A percentile compares a stretch with the other conserved stretches of the same genome.
Conservation (phyloP, 2,329 filamentous ascomycete species). For the Rhytidhysteron rufulum region DNA sequence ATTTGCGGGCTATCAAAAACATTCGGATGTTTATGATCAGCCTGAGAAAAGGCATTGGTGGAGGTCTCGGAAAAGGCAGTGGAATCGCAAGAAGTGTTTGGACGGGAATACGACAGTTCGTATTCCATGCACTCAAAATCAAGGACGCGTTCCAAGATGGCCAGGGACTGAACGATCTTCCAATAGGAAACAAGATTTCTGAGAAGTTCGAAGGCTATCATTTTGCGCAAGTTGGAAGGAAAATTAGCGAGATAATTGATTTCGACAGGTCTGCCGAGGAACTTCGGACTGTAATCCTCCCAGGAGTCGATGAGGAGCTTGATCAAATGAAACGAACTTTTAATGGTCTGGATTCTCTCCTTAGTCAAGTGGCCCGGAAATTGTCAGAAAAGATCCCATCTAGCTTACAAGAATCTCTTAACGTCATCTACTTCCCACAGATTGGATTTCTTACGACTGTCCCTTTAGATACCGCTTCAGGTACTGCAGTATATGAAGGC, state of each 20-base stretch:
- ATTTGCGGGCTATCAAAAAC: slow-evolving; percentile 70
- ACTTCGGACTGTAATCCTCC: slow-evolving; percentile 67
- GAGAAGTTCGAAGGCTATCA: slow-evolving; percentile 56
- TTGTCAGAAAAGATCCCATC: slow-evolving; percentile 62
- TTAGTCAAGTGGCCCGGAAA: slow-evolving; percentile 64
- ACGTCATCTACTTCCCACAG: slow-evolving; percentile 88
- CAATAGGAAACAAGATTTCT: slow-evolving; percentile 56
- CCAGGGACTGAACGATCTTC: slow-evolving; percentile 49
- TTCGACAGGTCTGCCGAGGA: slow-evolving; percentile 72
- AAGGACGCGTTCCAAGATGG: slow-evolving; percentile 60
- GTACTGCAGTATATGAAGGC: slow-evolving; percentile 61
- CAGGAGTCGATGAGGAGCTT: slow-evolving; percentile 68
- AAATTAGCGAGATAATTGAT: slow-evolving; percentile 72
- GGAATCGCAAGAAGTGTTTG: slow-evolving; percentile 66
- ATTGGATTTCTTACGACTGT: slow-evolving; percentile 85
- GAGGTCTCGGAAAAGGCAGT: slow-evolving; percentile 44
- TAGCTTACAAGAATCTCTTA: slow-evolving; percentile 52
- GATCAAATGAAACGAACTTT: slow-evolving; percentile 77
- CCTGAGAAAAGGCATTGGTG: slow-evolving; percentile 73
- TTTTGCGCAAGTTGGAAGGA: slow-evolving; percentile 63
- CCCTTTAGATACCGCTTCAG: slow-evolving; percentile 56
- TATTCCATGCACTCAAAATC: slow-evolving; percentile 66
- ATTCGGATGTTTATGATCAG: slow-evolving; percentile 65
- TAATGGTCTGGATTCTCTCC: slow-evolving; percentile 69
- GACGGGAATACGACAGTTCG: slow-evolving; percentile 69